A percentile compares a stretch with the other conserved stretches of the same genome.
phyloP scores from a whole-genome alignment of 495 filamentous ascomycete genomes.

The Neurospora sp. region DNA sequence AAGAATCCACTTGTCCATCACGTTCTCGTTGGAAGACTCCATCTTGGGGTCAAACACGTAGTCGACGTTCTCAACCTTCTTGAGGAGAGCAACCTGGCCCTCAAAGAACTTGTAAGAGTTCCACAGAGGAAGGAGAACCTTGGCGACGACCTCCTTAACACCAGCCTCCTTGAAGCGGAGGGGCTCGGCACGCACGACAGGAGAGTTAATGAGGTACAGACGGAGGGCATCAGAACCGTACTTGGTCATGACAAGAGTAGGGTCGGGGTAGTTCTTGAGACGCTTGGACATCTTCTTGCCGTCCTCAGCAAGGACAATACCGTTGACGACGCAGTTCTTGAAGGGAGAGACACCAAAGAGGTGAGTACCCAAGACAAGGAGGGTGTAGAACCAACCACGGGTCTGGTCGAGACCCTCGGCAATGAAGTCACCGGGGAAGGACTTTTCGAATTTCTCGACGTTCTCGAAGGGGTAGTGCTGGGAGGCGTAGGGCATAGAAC shows the following conservation, averaged over 20 bases:
- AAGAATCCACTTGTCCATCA: conserved; percentile 96
- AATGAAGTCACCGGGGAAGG: conserved; percentile 94
- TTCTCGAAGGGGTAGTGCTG: conserved; percentile 95
- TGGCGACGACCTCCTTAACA: conserved; percentile 92
- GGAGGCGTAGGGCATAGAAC: conserved; percentile 93
- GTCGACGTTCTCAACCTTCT: conserved; percentile 74
- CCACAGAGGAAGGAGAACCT: conserved; percentile 90
- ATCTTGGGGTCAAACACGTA: conserved; percentile 71
- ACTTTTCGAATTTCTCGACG: conserved; percentile 63
- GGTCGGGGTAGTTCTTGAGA: conserved; percentile 95
- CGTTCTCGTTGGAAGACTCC: conserved; percentile 70
- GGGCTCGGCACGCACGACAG: conserved; percentile 87
- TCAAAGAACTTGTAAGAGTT: conserved; percentile 98
- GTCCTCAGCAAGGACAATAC: conserved; percentile 87
- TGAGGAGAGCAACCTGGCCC: conserved; percentile 83
- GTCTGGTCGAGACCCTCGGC: conserved; percentile 76
- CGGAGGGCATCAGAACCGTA: conserved; percentile 93
- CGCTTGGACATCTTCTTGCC: conserved; percentile 99
- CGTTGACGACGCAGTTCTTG: conserved; percentile 95
- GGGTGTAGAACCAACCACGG: conserved; percentile 95
- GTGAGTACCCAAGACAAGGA: conserved; percentile 82
- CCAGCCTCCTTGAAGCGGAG: conserved; percentile 85
- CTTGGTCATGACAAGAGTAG: conserved; percentile 67
- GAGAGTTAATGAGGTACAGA: conserved; percentile 94
- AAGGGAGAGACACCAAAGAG: conserved; percentile 85